Percentiles rank a stretch among this genome's conserved stretches.
These are phyloP conservation scores for Penicillium subrubescens DNA, from an alignment of 495 filamentous ascomycete species.

Conservation along the genomic window DNA sequence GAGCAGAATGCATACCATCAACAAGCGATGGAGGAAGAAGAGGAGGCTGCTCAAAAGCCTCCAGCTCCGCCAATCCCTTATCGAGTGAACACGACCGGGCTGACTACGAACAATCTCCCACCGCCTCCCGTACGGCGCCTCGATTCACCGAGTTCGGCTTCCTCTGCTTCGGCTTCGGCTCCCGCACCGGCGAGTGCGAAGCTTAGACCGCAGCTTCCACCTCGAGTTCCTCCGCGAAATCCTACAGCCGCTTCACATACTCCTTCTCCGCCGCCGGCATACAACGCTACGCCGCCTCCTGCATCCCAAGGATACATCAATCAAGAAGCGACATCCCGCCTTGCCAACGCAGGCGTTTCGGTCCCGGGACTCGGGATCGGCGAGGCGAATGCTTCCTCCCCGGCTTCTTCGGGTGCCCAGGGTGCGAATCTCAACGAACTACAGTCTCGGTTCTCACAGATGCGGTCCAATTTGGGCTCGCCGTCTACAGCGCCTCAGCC, in stretches of 20 bases:
- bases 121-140: conserved; percentile 65
- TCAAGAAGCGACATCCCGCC: conserved; percentile 64
- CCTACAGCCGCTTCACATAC: conserved; percentile 44
- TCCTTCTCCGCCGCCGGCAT: conserved; percentile 57
- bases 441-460: conserved; percentile 65
- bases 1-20: conserved; percentile 34
- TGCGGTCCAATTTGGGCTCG: conserved; percentile 42
- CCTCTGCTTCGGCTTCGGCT: conserved; percentile 26
- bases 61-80: conserved; percentile 66
- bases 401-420: not conserved
- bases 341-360: conserved; percentile 77
- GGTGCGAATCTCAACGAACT: conserved; percentile 62
- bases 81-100: conserved; percentile 67
- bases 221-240: conserved; percentile 73
- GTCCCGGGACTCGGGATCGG: conserved; percentile 83
- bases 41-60: conserved; percentile 46
- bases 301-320: conserved; percentile 57
- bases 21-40: conserved; percentile 34
- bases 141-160: conserved; percentile 41
- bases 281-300: conserved; percentile 38
- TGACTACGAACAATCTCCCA: conserved; percentile 68
- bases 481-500: conserved; percentile 29
- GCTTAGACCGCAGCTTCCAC: conserved; percentile 60
- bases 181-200: conserved; percentile 32
- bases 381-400: conserved; percentile 14